Base-by-base conservation (phyloP, 371 early-diverging fungal species). In the Haplosporangium sp. region DNA sequence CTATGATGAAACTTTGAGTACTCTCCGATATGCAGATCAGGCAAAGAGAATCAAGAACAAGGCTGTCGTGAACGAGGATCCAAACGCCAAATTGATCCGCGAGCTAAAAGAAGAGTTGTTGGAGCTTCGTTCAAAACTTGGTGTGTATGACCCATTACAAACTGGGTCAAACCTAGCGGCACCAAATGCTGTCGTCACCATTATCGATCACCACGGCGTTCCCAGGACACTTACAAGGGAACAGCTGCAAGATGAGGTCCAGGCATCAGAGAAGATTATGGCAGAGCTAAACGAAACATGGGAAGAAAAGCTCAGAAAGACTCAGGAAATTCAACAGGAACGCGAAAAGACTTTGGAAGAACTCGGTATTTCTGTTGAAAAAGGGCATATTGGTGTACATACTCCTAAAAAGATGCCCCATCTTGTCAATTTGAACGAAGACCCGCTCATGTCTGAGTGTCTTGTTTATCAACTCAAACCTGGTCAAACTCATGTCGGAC, bases 21-120 rank as follows among this genome's bases (percentile, higher is more conserved):
- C 99, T 0, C 86, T 99, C 20, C 92, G 98, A 35, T 99, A 97
- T 82, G 98, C 97, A 10, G 96, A 97, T 82, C 93, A 96, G 47
- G 98, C 97, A 65, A 97, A 97, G 83, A 88, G 88, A 68, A 95
- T 98, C 79, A 92, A 95, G 83, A 97, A 96, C 82, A 93, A 92
- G 83, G 96, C 98, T 1, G 88, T 94, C 6, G 93, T 98, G 47
- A 98, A 98, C 75, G 96, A 96, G 82, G 96, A 96, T 72, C 94
- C 95, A 5, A 93, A 93, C 62, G 95, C 91, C 39, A 92, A 89
- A 73, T 75, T 96, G n/a, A 93, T 97, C 58, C 89, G 95, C 44
- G 95, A 96, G 69, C 90, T 97, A 50, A 92, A 95, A 75, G 93
- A 94, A 44, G 97, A 98, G 74, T 85, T 97, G 0, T 88, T 85